Evolutionary conservation across 2,329 filamentous ascomycete species (phyloP).

Genomic region (Fusarium abutilonis): DNA sequence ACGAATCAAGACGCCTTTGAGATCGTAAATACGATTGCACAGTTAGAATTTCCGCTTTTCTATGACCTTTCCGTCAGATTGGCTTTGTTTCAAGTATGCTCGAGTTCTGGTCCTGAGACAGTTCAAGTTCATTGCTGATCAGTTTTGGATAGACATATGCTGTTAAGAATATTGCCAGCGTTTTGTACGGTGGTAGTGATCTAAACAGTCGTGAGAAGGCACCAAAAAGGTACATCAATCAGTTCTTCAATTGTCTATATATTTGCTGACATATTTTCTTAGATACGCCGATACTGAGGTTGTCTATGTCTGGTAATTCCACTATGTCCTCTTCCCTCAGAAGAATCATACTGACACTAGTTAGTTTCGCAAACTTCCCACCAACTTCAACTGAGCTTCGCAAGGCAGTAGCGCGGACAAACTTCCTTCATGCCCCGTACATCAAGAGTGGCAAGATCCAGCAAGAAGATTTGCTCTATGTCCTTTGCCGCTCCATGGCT

Average conservation of each 20-base stretch:
- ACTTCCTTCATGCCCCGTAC: slow-evolving; percentile 53
- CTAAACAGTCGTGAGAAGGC: slow-evolving; percentile 47
- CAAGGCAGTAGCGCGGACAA: slow-evolving; percentile 53
- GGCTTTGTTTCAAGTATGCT: slow-evolving; percentile 53
- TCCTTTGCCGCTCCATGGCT: slow-evolving; percentile 67
- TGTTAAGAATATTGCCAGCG: slow-evolving; percentile 51
- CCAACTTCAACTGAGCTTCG: slow-evolving; percentile 48
- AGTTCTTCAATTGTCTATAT: neutral
- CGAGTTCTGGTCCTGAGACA: neutral
- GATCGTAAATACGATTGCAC: slow-evolving; percentile 51
- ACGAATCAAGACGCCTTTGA: slow-evolving; percentile 57
- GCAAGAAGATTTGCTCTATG: slow-evolving; percentile 54
- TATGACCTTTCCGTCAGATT: slow-evolving; percentile 52
- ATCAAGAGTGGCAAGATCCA: slow-evolving; percentile 50
- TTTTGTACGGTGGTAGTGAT: slow-evolving; percentile 51
- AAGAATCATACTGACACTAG: neutral
- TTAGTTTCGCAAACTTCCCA: slow-evolving; percentile 46
- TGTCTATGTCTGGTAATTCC: slow-evolving; percentile 50
- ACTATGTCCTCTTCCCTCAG: neutral
- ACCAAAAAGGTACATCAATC: slow-evolving; percentile 49
- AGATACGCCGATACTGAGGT: slow-evolving; percentile 56
- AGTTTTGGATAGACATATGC: slow-evolving; percentile 51
- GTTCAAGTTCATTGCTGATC: slow-evolving; percentile 3
- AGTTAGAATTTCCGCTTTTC: slow-evolving; percentile 53
- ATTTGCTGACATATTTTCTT: neutral